phyloP scores from a whole-genome alignment of 2,329 filamentous ascomycete species.

The Mariannaea elegans region DNA sequence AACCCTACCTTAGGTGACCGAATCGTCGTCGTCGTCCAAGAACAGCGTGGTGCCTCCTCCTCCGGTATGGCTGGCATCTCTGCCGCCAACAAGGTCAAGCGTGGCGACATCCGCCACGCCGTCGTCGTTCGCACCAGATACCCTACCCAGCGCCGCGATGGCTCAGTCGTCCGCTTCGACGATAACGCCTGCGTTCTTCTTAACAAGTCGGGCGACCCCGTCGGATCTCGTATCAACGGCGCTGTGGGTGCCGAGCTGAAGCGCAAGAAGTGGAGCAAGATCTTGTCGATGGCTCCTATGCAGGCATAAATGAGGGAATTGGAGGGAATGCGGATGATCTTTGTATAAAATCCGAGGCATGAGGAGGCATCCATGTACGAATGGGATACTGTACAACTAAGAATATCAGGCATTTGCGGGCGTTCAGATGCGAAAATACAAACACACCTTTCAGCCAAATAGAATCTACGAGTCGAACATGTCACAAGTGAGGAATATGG shows the following conservation, averaged over 20 bases:
- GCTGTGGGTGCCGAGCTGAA: slow-evolving; percentile 90
- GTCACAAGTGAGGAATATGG: slow-evolving; percentile 9
- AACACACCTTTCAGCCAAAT: slow-evolving; percentile 37
- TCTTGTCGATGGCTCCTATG: slow-evolving; percentile 89
- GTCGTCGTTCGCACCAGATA: slow-evolving; percentile 93
- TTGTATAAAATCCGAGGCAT: slow-evolving; percentile 28
- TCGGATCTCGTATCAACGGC: slow-evolving; percentile 91
- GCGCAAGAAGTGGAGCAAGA: slow-evolving; percentile 97
- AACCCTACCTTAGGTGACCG: slow-evolving; percentile 75
- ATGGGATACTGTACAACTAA: slow-evolving; percentile 46
- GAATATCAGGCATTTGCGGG: slow-evolving; percentile 46
- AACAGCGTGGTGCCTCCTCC: slow-evolving; percentile 83
- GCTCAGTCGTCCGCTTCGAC: slow-evolving; percentile 90
- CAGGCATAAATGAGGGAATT: slow-evolving; percentile 54
- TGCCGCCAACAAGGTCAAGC: slow-evolving; percentile 89
- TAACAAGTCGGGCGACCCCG: slow-evolving; percentile 95
- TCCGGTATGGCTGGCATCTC: slow-evolving; percentile 76
- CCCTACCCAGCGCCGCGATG: slow-evolving; percentile 86
- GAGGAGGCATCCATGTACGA: slow-evolving; percentile 33
- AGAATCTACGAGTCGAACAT: slow-evolving; percentile 8
- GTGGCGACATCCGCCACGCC: slow-evolving; percentile 95
- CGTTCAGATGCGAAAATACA: slow-evolving; percentile 44
- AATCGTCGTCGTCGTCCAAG: slow-evolving; percentile 97
- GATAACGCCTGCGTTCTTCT: slow-evolving; percentile 98
- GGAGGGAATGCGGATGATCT: not conserved